Conservation (phyloP, 805 yeast species). For the Saccharomycopsis malanga region DNA sequence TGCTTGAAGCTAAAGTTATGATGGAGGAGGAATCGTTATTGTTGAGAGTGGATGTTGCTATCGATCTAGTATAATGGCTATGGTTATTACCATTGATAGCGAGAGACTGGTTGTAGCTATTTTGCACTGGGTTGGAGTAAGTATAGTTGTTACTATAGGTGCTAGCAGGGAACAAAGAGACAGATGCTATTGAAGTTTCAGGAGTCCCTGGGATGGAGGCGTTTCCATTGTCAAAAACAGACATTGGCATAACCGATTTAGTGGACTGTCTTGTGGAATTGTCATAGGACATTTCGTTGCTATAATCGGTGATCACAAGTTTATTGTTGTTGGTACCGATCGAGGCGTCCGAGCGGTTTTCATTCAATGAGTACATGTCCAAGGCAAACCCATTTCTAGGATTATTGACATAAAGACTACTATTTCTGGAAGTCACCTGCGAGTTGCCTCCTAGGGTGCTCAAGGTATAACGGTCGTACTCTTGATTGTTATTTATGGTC, state of each 20-base stretch:
- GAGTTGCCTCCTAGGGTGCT: background rate
- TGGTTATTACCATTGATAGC: background rate
- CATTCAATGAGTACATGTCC: constrained; percentile 13
- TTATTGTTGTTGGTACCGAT: background rate
- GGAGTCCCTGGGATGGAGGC: constrained; percentile 14
- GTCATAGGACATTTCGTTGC: background rate
- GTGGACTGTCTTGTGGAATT: constrained; percentile 8
- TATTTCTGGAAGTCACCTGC: background rate
- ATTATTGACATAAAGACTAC: constrained; percentile 13
- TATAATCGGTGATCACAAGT: background rate
- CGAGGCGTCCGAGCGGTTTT: constrained; percentile 3
- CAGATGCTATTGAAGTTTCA: constrained; percentile 18
- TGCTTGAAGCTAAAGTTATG: constrained; percentile 20
- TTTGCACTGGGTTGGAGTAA: constrained; percentile 6
- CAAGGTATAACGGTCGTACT: background rate
- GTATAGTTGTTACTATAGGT: constrained; percentile 10
- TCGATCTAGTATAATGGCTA: constrained; percentile 10
- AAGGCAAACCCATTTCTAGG: constrained; percentile 13
- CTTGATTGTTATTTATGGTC: constrained; percentile 4
- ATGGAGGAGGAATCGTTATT: constrained; percentile 20
- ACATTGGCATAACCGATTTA: constrained; percentile 5
- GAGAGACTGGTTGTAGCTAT: constrained; percentile 1
- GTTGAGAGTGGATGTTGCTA: constrained; percentile 14
- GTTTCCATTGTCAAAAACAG: constrained; percentile 8
- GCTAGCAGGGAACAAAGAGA: constrained; percentile 6